phyloP scores from a whole-genome alignment of 805 yeast species.

The Wickerhamiella musiphila region DNA sequence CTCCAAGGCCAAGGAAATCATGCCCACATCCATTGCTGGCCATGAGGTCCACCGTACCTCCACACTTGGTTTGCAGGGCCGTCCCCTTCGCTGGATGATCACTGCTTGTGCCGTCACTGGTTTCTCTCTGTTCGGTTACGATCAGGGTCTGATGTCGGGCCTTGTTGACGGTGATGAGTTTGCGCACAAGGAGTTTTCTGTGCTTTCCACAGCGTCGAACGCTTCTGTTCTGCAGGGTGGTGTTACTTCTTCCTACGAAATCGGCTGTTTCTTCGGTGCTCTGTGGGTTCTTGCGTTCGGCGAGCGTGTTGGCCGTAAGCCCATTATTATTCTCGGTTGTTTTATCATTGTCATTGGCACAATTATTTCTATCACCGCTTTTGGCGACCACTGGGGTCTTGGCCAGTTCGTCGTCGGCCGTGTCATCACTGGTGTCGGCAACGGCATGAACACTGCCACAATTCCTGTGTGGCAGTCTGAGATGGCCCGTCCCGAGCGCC shows the following conservation, averaged over 20 bases:
- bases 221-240: conserved; percentile 50
- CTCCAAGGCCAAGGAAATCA: not conserved
- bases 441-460: conserved; percentile 62
- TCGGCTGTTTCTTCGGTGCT: conserved; percentile 67
- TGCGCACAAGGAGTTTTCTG: conserved; percentile 38
- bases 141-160: conserved; percentile 20
- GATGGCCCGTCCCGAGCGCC: conserved; percentile 42
- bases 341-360: conserved; percentile 43
- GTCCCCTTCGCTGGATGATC: conserved; percentile 29
- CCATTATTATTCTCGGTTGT: conserved; percentile 39
- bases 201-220: conserved; percentile 4
- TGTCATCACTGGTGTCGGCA: conserved; percentile 56
- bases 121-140: conserved; percentile 29
- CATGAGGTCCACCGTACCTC: conserved; percentile 22
- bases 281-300: conserved; percentile 43
- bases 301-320: conserved; percentile 50
- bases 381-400: conserved; percentile 26
- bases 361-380: conserved; percentile 36
- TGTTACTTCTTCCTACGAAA: conserved; percentile 34
- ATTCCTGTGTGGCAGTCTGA: conserved; percentile 75
- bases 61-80: conserved; percentile 41
- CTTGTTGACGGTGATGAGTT: conserved; percentile 39
- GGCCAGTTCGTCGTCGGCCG: conserved; percentile 66
- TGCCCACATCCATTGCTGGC: conserved; percentile 1
- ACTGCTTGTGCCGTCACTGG: conserved; percentile 49